Base-by-base conservation (phyloP, 2,329 filamentous ascomycete genomes). In the Zelopaecilomyces penicillatus region DNA sequence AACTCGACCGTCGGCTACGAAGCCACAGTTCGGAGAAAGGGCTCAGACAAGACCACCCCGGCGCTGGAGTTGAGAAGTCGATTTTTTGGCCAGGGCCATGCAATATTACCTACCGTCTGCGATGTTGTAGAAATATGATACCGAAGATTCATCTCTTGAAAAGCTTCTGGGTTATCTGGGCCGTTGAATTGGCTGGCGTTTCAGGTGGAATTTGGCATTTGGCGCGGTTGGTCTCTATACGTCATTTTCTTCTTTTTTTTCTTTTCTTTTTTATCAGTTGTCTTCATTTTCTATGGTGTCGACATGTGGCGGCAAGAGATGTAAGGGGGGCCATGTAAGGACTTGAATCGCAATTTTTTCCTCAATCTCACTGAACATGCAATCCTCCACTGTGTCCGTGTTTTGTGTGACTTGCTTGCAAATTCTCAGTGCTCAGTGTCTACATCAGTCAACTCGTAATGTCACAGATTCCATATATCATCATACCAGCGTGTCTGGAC, bases 151-250 rank as follows among this genome's bases (percentile, higher is more conserved):
- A 19, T 19, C 19, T 19, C 48, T 44, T 46, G 42, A 35, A 59
- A 49, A 42, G 43, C 48, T 54, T 55, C 47, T 52, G 52, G 49
- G 47, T 52, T 57, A 48, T 48, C 46, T 45, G 38, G 45, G 42
- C 40, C 45, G 46, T 45, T 48, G 42, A 41, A 42, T 45, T 41
- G 57, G 58, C 53, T 55, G 61, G 61, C 61, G 61, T 65, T 65
- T 58, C 52, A 52, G 59, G 52, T 52, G 54, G 56, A 57, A 57
- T 43, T 45, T 42, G 50, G 53, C 49, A 57, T 54, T 19, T 55
- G 62, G 62, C 62, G 62, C 56, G 60, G 52, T 55, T 55, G 54
- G 57, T 56, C 58, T 34, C 36, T 32, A 36, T 31, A 27, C 33
- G 26, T 10, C 8, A 19, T 41, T 32, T 11, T 42, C 39, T 35